A percentile compares a stretch with the other conserved stretches of the same genome.
These are phyloP conservation scores for Sarocladium kiliense DNA, from an alignment of 2,329 filamentous ascomycete genomes.

Conservation along the genomic window DNA sequence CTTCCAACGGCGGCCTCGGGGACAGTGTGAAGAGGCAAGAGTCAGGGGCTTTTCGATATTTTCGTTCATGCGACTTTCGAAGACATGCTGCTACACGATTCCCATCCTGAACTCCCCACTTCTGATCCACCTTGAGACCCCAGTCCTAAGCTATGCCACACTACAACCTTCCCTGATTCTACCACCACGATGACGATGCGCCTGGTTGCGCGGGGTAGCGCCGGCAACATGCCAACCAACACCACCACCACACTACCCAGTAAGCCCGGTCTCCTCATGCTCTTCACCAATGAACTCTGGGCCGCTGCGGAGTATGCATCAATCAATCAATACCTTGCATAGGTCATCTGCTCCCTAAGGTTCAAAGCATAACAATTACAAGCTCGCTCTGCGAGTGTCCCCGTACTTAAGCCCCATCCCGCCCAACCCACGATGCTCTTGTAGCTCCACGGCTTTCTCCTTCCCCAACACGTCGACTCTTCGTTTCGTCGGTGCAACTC, in stretches of 20 bases:
- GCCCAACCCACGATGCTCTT: neutral
- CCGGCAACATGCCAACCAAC: neutral
- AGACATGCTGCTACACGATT: no score
- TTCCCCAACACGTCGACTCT: neutral
- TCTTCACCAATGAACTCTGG: no score
- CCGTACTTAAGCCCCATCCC: neutral
- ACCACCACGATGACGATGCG: neutral
- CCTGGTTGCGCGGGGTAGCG: conserved; percentile 5
- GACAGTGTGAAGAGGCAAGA: no score
- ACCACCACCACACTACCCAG: neutral
- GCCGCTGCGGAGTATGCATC: no score
- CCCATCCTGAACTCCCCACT: no score
- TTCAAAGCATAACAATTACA: neutral
- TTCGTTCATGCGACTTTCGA: no score
- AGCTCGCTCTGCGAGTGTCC: no score
- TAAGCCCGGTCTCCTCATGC: no score
- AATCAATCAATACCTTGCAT: no score
- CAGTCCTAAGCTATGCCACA: neutral
- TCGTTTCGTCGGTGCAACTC: no score
- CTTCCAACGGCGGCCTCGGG: no score
- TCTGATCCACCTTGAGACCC: neutral
- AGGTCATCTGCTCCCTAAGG: neutral
- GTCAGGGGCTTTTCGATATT: no score
- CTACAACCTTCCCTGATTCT: neutral
- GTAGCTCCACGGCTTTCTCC: neutral